These are phyloP conservation scores for Lasiosphaeria hispida DNA, from an alignment of 495 filamentous ascomycete species.

Conservation along the genomic window DNA sequence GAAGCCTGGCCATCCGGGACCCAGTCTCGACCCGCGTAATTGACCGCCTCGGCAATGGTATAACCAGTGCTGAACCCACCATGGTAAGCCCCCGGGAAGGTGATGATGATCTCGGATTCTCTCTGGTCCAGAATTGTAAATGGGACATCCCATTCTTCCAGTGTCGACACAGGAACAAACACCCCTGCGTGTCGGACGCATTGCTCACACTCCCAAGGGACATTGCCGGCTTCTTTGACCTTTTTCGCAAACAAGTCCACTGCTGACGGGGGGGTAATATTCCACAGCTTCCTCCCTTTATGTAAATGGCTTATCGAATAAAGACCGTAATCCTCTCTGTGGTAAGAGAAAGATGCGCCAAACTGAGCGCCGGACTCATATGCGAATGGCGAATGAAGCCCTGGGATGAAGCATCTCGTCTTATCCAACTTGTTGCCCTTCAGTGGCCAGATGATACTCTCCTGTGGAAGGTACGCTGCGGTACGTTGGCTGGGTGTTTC, in stretches of 20 bases:
- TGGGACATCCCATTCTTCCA: slow-evolving; percentile 14
- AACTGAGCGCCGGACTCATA: slow-evolving; percentile 18
- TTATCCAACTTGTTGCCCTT: slow-evolving; percentile 13
- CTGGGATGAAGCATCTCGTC: slow-evolving; percentile 15
- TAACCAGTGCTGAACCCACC: slow-evolving; percentile 44
- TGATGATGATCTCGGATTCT: slow-evolving; percentile 48
- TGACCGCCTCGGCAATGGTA: slow-evolving; percentile 50
- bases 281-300: slow-evolving; percentile 19
- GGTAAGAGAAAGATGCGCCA: slow-evolving; percentile 15
- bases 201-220: slow-evolving; percentile 12
- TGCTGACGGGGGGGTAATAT: slow-evolving; percentile 33
- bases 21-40: slow-evolving; percentile 37
- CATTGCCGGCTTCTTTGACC: not conserved
- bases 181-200: slow-evolving; percentile 16
- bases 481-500: slow-evolving; percentile 11
- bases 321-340: slow-evolving; percentile 15
- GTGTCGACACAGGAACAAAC: slow-evolving; percentile 11
- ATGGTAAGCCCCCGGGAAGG: slow-evolving; percentile 30
- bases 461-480: not conserved
- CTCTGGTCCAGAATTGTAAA: slow-evolving; percentile 42
- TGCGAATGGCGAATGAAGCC: slow-evolving; percentile 18
- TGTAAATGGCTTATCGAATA: slow-evolving; percentile 17
- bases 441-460: slow-evolving; percentile 14
- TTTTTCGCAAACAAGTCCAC: slow-evolving; percentile 34
- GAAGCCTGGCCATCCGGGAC: slow-evolving; percentile 6